Evolutionary conservation across 1,139 yeast species (phyloP).

Genomic region (Saccharomyces pastorianus): DNA sequence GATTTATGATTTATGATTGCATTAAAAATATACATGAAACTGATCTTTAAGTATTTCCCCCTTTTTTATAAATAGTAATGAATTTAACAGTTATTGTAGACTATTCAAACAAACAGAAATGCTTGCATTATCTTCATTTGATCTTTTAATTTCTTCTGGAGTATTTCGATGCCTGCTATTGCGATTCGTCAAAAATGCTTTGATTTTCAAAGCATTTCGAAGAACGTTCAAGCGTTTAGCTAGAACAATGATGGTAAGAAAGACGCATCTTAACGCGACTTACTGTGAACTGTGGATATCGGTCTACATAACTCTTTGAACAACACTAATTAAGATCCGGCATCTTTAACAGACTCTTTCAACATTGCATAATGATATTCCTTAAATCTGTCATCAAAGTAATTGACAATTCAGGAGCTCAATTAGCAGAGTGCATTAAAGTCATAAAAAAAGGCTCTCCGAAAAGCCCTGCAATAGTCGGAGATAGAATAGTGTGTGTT

Average conservation of each 20-base stretch:
- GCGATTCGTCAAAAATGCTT: neutral
- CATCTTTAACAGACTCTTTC: neutral
- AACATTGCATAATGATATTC: constrained; percentile 53
- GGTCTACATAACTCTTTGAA: too few species aligned
- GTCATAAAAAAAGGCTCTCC: constrained; percentile 84
- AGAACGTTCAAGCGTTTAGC: neutral
- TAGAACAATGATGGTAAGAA: too few species aligned
- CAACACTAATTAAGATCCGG: too few species aligned
- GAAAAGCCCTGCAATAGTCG: constrained; percentile 71
- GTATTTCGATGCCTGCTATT: neutral
- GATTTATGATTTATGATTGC: neutral
- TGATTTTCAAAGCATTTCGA: neutral
- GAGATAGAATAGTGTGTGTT: constrained; percentile 90
- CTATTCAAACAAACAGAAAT: too few species aligned
- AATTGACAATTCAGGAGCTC: constrained; percentile 93
- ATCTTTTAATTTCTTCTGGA: too few species aligned
- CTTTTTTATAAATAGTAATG: neutral
- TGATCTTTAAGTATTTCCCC: neutral
- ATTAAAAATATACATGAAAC: neutral
- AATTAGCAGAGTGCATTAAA: constrained; percentile 90
- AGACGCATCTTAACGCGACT: neutral
- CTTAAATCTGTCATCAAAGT: constrained; percentile 83
- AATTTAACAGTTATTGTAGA: neutral
- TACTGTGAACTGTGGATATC: neutral
- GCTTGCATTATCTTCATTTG: neutral